Conservation (phyloP, 73 alveolate genomes). For the Symbiodinium natans region DNA sequence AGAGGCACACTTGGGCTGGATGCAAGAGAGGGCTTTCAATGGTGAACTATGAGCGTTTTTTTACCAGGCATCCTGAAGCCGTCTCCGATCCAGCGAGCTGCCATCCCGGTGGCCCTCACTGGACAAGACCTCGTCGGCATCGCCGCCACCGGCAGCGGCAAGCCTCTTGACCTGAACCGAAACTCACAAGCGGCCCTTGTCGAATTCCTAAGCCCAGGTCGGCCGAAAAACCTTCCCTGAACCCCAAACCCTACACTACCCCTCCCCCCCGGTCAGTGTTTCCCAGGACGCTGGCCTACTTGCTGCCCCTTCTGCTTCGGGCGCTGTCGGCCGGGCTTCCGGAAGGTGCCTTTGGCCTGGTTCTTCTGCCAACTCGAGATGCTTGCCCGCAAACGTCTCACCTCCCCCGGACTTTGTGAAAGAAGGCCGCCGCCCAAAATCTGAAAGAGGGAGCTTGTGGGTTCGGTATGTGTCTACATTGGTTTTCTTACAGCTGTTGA, state of each 20-base stretch:
- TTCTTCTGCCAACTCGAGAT: constrained; percentile 36
- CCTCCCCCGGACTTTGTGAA: too few relatives aligned
- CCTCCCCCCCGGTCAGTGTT: background rate
- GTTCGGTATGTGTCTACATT: too few relatives aligned
- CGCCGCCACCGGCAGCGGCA: constrained; percentile 86
- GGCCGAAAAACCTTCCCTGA: background rate
- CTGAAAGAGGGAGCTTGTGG: too few relatives aligned
- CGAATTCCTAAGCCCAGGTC: background rate
- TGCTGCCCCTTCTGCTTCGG: constrained; percentile 54
- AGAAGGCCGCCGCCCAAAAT: too few relatives aligned
- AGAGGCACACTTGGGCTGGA: too few relatives aligned
- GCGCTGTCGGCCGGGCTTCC: background rate
- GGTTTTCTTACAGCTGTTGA: too few relatives aligned
- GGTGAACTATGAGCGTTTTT: background rate
- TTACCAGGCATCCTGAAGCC: constrained; percentile 11
- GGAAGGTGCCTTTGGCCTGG: constrained; percentile 24
- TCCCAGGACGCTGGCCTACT: constrained; percentile 28
- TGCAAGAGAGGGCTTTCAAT: too few relatives aligned
- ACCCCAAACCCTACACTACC: too few relatives aligned
- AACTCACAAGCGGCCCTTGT: background rate
- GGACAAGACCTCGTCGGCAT: constrained; percentile 68
- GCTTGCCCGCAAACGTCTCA: too few relatives aligned
- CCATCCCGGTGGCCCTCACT: constrained; percentile 20
- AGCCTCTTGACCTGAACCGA: constrained; percentile 44
- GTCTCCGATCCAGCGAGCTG: constrained; percentile 55